Percentiles rank a stretch among this genome's conserved stretches.
Evolutionary conservation across 2,329 filamentous ascomycete species (phyloP).

Genomic region (Byssoonygena ceratinophila): DNA sequence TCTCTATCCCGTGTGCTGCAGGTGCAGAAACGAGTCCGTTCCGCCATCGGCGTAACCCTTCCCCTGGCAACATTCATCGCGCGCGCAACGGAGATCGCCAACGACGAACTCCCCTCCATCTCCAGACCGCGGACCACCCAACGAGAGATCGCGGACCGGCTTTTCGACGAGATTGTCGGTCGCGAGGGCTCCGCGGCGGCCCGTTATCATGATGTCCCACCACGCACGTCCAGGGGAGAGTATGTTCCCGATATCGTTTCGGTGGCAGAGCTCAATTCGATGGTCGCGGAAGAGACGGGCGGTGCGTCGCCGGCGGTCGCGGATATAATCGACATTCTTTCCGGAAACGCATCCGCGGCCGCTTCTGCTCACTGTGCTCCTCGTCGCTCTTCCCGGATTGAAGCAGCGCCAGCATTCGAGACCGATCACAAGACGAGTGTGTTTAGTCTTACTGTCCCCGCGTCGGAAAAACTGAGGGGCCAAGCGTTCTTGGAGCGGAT

Average conservation of each 20-base stretch:
- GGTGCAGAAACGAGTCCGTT: conserved; percentile 68
- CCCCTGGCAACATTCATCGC: conserved; percentile 79
- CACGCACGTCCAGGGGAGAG: conserved; percentile 47
- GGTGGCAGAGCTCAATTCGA: conserved; percentile 25
- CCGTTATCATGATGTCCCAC: neutral
- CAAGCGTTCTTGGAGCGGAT: conserved; percentile 73
- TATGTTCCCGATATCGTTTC: conserved; percentile 63
- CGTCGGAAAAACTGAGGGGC: conserved; percentile 71
- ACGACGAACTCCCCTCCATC: conserved; percentile 67
- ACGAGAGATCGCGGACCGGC: conserved; percentile 54
- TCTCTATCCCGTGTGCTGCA: conserved; percentile 69
- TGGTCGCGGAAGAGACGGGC: conserved; percentile 21
- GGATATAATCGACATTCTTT: conserved; percentile 77
- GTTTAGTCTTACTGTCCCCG: conserved; percentile 70
- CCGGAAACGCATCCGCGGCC: conserved; percentile 35
- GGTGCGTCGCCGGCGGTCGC: conserved; percentile 40
- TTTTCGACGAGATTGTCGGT: conserved; percentile 83
- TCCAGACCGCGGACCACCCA: conserved; percentile 47
- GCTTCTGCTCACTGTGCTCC: conserved; percentile 15
- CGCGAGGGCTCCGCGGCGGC: conserved; percentile 36
- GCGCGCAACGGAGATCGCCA: conserved; percentile 75
- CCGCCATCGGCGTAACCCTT: conserved; percentile 65
- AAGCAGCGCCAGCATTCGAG: conserved; percentile 31
- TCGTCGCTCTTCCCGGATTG: conserved; percentile 19
- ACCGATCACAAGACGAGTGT: conserved; percentile 46